Evolutionary conservation across 257 asterid species (phyloP).

Genomic region (Coffea canephora): DNA sequence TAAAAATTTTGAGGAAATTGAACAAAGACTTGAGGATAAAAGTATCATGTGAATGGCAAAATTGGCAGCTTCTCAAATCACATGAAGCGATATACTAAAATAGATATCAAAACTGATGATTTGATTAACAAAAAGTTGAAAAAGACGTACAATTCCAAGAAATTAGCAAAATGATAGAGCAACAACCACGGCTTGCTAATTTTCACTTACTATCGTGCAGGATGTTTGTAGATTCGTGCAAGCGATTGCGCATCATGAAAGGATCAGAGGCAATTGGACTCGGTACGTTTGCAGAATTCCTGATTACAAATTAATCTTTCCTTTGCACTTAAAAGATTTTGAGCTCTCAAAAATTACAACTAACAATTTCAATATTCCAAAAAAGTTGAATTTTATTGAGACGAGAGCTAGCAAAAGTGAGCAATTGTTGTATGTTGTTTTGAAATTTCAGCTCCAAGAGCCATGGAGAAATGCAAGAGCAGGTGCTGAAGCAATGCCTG

Average conservation of each 20-base stretch:
- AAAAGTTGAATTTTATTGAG: not conserved
- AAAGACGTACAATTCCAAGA: not conserved
- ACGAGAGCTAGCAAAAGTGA: not conserved
- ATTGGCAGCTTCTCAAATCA: not conserved
- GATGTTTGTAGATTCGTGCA: conserved; percentile 57
- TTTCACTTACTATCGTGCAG: conserved; percentile 11
- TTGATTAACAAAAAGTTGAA: not conserved
- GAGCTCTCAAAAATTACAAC: not conserved
- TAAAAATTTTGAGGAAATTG: not conserved
- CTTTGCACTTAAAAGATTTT: not conserved
- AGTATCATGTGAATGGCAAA: not conserved
- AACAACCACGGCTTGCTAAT: not conserved
- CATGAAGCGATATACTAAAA: not conserved
- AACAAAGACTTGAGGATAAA: not conserved
- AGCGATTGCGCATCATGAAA: conserved; percentile 54
- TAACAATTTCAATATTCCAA: not conserved
- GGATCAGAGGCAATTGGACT: conserved; percentile 61
- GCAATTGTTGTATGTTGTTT: not conserved
- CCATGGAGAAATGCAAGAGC: conserved; percentile 88
- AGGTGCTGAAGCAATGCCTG: conserved; percentile 30
- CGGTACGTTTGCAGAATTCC: conserved; percentile 20
- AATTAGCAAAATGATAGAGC: not conserved
- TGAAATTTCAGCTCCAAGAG: conserved; percentile 61
- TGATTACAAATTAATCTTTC: not conserved
- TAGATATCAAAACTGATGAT: not conserved